phyloP scores from a whole-genome alignment of 139 green algal species.

The Chlorella sp. region DNA sequence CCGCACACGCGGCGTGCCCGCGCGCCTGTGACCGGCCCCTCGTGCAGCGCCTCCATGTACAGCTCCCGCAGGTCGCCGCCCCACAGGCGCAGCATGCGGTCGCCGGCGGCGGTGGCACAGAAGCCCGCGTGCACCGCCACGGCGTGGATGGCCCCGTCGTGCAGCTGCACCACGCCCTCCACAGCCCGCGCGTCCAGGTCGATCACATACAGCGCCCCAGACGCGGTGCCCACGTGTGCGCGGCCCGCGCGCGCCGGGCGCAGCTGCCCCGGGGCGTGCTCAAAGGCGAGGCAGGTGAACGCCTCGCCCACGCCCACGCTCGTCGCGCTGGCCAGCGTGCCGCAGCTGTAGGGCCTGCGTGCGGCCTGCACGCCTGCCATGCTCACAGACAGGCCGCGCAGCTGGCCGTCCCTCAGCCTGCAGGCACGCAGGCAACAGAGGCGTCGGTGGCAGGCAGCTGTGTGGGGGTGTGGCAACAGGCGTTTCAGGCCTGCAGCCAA shows the following conservation, averaged over 20 bases:
- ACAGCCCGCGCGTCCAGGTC: conserved; percentile 57
- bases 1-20: not conserved
- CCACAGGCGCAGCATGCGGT: conserved; percentile 73
- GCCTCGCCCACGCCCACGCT: conserved; percentile 50
- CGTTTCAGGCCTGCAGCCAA: no score
- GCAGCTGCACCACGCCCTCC: conserved; percentile 75
- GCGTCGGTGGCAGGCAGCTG: not conserved
- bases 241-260: conserved; percentile 35
- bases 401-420: conserved; percentile 42
- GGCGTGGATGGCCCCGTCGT: conserved; percentile 69
- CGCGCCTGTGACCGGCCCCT: conserved; percentile 61
- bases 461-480: not conserved
- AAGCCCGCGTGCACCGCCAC: conserved; percentile 67
- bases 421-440: not conserved
- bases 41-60: conserved; percentile 68
- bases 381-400: conserved; percentile 66
- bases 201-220: conserved; percentile 65
- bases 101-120: conserved; percentile 67
- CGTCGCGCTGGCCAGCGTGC: conserved; percentile 9
- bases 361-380: conserved; percentile 27
- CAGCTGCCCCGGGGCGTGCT: conserved; percentile 46
- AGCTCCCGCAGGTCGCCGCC: conserved; percentile 79
- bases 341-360: conserved; percentile 19
- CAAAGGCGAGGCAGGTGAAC: conserved; percentile 84
- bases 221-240: conserved; percentile 58